phyloP scores from a whole-genome alignment of 352 stramenopile genomes.

The Blastocystis sp. region DNA sequence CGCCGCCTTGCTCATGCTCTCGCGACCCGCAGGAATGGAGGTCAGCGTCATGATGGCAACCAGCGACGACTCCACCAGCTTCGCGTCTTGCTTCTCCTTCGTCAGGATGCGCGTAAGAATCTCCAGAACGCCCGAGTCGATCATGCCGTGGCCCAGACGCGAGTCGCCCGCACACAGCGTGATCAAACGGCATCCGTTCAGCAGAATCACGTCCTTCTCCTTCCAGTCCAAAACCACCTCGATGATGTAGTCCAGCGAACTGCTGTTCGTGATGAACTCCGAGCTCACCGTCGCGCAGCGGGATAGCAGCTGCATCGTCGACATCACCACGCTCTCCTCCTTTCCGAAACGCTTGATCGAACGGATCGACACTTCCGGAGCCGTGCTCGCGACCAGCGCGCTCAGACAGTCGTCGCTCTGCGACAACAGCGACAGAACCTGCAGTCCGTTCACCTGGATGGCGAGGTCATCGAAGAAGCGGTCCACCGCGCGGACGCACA shows the following conservation, averaged over 20 bases:
- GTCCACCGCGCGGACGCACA: constrained; percentile 1
- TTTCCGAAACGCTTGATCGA: constrained; percentile 38
- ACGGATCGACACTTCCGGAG: constrained; percentile 15
- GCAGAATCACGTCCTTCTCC: constrained; percentile 16
- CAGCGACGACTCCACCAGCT: constrained; percentile 28
- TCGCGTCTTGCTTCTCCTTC: constrained; percentile 2
- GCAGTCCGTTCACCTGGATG: constrained; percentile 28
- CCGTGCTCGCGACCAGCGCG: background rate
- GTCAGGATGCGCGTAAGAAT: constrained; percentile 46
- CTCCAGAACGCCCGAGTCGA: constrained; percentile 12
- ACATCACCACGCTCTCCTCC: background rate
- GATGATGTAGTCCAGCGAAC: constrained; percentile 31
- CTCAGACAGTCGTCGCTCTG: background rate
- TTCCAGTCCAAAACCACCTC: constrained; percentile 28
- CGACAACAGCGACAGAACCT: constrained; percentile 6
- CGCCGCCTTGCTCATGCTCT: constrained; percentile 26
- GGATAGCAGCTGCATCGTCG: background rate
- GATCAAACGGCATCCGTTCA: constrained; percentile 47
- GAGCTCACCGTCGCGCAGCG: background rate
- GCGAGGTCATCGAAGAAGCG: constrained; percentile 28
- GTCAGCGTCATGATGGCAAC: background rate
- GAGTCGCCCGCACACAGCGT: constrained; percentile 28
- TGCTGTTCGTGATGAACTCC: constrained; percentile 20
- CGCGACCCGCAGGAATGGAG: background rate
- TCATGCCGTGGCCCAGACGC: constrained; percentile 38